Base-by-base conservation (phyloP, 768 basidiomycete genomes). In the Trametes sanguinea region DNA sequence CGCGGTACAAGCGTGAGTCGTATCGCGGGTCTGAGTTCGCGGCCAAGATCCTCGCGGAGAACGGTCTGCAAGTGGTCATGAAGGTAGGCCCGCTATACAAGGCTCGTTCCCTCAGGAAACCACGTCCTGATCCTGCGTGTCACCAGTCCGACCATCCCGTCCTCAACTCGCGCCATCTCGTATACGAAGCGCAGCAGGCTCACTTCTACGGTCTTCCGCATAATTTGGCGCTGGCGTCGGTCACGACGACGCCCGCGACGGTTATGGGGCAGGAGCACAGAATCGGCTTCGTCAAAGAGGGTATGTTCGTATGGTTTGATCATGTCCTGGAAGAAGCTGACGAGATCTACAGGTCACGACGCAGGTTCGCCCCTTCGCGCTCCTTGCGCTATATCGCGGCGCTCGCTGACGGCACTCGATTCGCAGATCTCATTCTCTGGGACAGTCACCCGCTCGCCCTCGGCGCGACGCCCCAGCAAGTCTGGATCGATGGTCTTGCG, bases 401-500 rank as follows among this genome's bases (percentile, higher is more conserved):
- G 35, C 35, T 37, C 11, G 35, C 17, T 9, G 10, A 29, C 6
- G 29, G 11, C n/a, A 48, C 13, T 37, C n/a, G 37, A 13, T 2
- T 50, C 17, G n/a, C 62, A 89, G 88, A 93, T 74, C 47, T 92
- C 52, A 86, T 92, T 13, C 68, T 92, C 2, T 89, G 88, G 87
- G 88, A 89, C 67, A 85, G 83, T 40, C 90, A 92, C 73, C 92
- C 92, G 1, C 79, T 95, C 14, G 77, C 84, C 1, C 77, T 94
- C 10, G 90, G 90, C 22, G 90, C 91, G 22, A 86, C 90, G 0
- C 92, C 92, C 4, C 79, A 81, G 52, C 91, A 94, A 76, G 90
- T 92, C 8, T 92, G 82, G 75, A 91, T 94, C 62, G 93, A 95
- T 68, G 94, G 93, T 3, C 88, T 94, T 51, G 70, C 88, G 0